Evolutionary conservation across 345 rosid species (phyloP).

Genomic region (Brassica nigra): DNA sequence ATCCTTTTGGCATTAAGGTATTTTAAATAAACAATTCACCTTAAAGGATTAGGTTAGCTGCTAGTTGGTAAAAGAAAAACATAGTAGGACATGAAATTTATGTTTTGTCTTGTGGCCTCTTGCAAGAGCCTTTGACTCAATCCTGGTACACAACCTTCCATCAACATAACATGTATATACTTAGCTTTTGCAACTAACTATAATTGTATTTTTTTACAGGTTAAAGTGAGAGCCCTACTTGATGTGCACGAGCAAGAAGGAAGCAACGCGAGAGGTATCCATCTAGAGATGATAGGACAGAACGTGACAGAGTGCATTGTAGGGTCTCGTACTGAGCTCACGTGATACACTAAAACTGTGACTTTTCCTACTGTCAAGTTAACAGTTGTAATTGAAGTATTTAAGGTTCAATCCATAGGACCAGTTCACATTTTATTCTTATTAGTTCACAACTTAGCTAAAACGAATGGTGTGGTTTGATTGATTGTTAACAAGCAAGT

Average conservation of each 20-base stretch:
- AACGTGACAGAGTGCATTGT: constrained; percentile 69
- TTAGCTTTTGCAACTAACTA: neutral
- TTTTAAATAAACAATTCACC: neutral
- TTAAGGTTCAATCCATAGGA: no score
- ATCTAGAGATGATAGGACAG: constrained; percentile 70
- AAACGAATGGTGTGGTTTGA: no score
- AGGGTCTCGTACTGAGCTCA: constrained; percentile 62
- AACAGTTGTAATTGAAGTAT: no score
- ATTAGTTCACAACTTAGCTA: no score
- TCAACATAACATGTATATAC: constrained; percentile 7
- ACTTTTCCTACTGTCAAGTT: no score
- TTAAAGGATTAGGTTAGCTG: constrained; percentile 6
- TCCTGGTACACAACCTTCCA: constrained; percentile 44
- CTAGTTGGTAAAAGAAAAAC: neutral
- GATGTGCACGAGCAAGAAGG: constrained; percentile 71
- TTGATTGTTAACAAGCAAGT: no score
- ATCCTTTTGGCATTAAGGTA: constrained; percentile 65
- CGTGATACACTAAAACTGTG: constrained; percentile 16
- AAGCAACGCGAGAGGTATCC: constrained; percentile 63
- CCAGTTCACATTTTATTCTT: no score
- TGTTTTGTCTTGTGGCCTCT: neutral
- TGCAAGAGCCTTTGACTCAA: constrained; percentile 55
- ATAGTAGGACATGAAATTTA: neutral
- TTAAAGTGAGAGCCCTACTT: constrained; percentile 60
- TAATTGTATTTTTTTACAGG: constrained; percentile 31